phyloP scores from a whole-genome alignment of 768 basidiomycete genomes.

The Leccinum aurantiacum region DNA sequence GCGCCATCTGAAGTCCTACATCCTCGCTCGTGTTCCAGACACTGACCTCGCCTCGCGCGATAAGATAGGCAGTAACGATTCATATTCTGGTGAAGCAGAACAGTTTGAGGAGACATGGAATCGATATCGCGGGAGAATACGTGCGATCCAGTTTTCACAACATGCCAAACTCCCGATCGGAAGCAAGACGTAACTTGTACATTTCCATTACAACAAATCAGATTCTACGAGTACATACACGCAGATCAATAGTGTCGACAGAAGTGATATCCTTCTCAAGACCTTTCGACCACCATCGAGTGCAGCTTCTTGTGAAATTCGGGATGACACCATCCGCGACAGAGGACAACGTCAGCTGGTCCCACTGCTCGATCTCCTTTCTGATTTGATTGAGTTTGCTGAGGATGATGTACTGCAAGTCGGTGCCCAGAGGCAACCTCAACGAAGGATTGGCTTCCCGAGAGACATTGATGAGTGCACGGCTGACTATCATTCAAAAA shows the following conservation, averaged over 20 bases:
- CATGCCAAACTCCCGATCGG: too few relatives aligned
- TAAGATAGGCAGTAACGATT: too few relatives aligned
- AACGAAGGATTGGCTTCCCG: conserved; percentile 21
- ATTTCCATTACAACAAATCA: too few relatives aligned
- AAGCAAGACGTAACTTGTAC: too few relatives aligned
- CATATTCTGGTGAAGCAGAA: too few relatives aligned
- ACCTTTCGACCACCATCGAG: not conserved
- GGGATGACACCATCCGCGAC: conserved; percentile 22
- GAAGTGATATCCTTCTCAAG: not conserved
- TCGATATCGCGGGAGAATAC: too few relatives aligned
- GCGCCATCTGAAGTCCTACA: too few relatives aligned
- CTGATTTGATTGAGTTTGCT: conserved; percentile 18
- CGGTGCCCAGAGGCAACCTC: conserved; percentile 20
- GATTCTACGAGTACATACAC: too few relatives aligned
- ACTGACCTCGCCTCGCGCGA: too few relatives aligned
- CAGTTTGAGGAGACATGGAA: too few relatives aligned
- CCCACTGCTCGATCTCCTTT: conserved; percentile 16
- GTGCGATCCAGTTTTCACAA: too few relatives aligned
- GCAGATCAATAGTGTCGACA: not conserved
- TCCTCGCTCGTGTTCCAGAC: too few relatives aligned
- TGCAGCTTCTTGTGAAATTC: conserved; percentile 9
- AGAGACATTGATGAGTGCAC: conserved; percentile 18
- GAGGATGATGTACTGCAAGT: conserved; percentile 17
- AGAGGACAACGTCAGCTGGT: conserved; percentile 12
- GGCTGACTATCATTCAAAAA: conserved; percentile 18